These are phyloP conservation scores for Fusarium sp. DNA, from an alignment of 2,329 filamentous ascomycete species.

Conservation along the genomic window DNA sequence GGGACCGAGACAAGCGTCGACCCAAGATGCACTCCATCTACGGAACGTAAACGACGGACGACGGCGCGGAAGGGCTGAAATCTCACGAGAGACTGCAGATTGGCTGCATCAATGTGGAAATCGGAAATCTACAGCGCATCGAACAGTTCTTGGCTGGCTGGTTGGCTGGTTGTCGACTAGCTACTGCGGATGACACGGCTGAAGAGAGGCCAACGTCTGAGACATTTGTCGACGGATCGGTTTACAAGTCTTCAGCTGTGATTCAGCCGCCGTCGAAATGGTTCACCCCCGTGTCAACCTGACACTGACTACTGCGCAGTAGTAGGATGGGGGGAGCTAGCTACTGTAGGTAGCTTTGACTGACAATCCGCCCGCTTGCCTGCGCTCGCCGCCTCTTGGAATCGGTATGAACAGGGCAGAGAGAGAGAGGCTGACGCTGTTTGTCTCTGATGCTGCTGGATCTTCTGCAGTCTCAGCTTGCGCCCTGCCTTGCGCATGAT, in stretches of 20 bases:
- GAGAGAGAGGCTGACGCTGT: not conserved
- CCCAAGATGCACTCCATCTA: not conserved
- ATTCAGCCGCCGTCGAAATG: not conserved
- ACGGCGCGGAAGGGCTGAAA: conserved; percentile 1
- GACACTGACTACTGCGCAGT: not conserved
- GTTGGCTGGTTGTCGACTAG: not conserved
- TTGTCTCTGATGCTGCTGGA: not conserved
- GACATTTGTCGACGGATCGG: not conserved
- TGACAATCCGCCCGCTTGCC: not conserved
- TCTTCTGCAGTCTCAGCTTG: not conserved
- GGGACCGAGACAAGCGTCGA: conserved; percentile 19
- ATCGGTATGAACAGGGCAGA: not conserved
- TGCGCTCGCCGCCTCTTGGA: not conserved
- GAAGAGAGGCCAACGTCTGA: not conserved
- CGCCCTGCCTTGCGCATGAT: not conserved
- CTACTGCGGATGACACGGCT: not conserved
- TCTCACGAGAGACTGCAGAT: not conserved
- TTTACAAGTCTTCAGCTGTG: not conserved
- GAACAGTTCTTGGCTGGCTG: not conserved
- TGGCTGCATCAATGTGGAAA: not conserved
- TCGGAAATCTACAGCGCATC: conserved; percentile 3
- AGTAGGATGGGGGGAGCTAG: not conserved
- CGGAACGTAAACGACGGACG: not conserved
- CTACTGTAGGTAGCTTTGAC: not conserved
- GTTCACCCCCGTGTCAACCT: not conserved